Percentiles rank a stretch among this genome's conserved stretches.
Evolutionary conservation across 257 asterid genomes (phyloP).

Genomic region (Solanum piurae): DNA sequence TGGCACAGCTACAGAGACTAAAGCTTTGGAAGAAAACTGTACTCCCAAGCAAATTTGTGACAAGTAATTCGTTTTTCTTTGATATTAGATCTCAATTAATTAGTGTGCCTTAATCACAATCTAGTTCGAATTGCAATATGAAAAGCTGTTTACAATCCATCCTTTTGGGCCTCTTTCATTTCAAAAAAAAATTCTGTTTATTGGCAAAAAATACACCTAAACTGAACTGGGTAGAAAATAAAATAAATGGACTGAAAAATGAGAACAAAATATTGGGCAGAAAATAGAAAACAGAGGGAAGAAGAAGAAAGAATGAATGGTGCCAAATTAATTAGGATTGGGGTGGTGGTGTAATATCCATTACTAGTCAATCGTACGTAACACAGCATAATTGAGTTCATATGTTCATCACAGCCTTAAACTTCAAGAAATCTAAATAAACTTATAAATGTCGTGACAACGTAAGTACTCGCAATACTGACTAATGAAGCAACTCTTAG

Average conservation of each 20-base stretch:
- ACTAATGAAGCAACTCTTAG: not conserved
- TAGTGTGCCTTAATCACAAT: not conserved
- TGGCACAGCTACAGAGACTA: constrained; percentile 92
- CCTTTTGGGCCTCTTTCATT: not conserved
- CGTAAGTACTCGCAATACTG: not conserved
- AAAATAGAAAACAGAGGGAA: too few species aligned
- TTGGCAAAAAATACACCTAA: too few species aligned
- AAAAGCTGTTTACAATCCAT: not conserved
- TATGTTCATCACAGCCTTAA: not conserved
- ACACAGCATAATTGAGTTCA: not conserved
- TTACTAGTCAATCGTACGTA: not conserved
- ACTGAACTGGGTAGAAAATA: too few species aligned
- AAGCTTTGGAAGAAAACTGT: constrained; percentile 81
- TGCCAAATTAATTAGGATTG: not conserved
- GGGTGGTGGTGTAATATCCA: not conserved
- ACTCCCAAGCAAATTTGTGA: constrained; percentile 86
- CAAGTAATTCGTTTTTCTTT: constrained; percentile 34
- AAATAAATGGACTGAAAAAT: too few species aligned
- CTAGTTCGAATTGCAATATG: not conserved
- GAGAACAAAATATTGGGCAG: too few species aligned
- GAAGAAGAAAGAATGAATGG: not conserved
- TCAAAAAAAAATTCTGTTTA: too few species aligned
- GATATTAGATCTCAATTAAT: not conserved
- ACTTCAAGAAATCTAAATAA: not conserved
- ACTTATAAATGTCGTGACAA: not conserved